phyloP scores from a whole-genome alignment of 768 basidiomycete genomes.

The Phylloporus sp. region DNA sequence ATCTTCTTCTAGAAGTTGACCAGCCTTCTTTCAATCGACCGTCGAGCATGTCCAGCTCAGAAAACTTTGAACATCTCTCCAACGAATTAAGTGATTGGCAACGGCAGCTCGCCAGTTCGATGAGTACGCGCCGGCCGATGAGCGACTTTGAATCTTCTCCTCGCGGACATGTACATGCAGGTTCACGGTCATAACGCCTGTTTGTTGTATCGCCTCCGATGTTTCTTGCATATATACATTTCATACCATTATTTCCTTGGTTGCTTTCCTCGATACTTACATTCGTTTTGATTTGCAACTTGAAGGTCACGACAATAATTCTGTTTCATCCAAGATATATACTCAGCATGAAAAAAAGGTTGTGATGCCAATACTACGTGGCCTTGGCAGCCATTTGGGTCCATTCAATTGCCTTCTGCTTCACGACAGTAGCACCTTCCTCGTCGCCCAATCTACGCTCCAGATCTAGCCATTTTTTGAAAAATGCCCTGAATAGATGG shows the following conservation, averaged over 20 bases:
- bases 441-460: slow-evolving; percentile 86
- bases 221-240: slow-evolving; percentile 33
- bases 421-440: slow-evolving; percentile 73
- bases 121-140: slow-evolving; percentile 65
- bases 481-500: slow-evolving; percentile 61
- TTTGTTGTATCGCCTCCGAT: slow-evolving; percentile 9
- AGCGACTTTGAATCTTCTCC: slow-evolving; percentile 66
- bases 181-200: slow-evolving; percentile 46
- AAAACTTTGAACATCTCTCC: slow-evolving; percentile 77
- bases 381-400: slow-evolving; percentile 51
- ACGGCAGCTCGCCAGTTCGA: slow-evolving; percentile 73
- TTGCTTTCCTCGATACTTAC: slow-evolving; percentile 38
- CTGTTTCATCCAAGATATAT: slow-evolving; percentile 36
- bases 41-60: slow-evolving; percentile 75
- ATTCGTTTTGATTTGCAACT: slow-evolving; percentile 53
- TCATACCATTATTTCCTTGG: slow-evolving; percentile 33
- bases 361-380: slow-evolving; percentile 14
- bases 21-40: slow-evolving; percentile 68
- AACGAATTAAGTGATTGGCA: slow-evolving; percentile 86
- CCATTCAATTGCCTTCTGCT: slow-evolving; percentile 90
- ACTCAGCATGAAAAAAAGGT: slow-evolving; percentile 26
- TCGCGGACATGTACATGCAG: slow-evolving; percentile 50
- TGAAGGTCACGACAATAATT: slow-evolving; percentile 33
- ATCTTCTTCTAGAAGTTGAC: slow-evolving; percentile 80
- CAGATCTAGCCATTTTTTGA: slow-evolving; percentile 95